Evolutionary conservation across 768 basidiomycete genomes (phyloP), one percentile per base, ranked within the genome.

Genomic region (Sporobolomyces roseus): DNA sequence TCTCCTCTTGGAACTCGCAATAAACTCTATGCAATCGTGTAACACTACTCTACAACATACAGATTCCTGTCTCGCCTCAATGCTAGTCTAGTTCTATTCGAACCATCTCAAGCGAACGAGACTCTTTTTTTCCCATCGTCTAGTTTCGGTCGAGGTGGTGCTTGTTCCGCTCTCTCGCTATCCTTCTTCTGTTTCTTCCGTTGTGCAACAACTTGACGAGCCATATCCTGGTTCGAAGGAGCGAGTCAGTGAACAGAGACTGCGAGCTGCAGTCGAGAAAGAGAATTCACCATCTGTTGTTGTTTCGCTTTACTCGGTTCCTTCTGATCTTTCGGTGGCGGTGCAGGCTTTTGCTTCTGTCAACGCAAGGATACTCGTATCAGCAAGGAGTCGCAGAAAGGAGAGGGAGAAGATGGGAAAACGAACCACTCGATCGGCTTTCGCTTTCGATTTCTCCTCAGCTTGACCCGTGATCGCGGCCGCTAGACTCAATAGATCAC

Each of bases 141-240:
- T 2, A 51, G 1, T 2, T 53, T 36, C 6, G 62, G 29, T 0
- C 33, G 41, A 1, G 51, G 51, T 0, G 63, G 67, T 2, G 67
- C 55, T 0, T 14, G 8, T 1, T 49, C 62, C 0, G 56, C 58
- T 25, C 41, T 49, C 36, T 55, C 38, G 27, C 33, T 46, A 23
- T 69, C 58, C 63, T 69, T 69, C 16, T 69, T 69, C 17, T 59
- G 63, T 32, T 69, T 69, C 1, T n/a, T 43, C 2, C 68, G 68
- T 13, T 59, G 63, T 1, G 68, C 51, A 19, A 69, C 68, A 19
- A 69, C 36, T 1, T 38, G 59, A 2, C 68, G 51, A 0, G 68
- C 68, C 8, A 63, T 63, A 6, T 64, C 63, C 68, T 69, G 17
- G 38, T 9, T 41, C 38, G 49, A 33, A 30, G 7, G n/a, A 38